phyloP scores from a whole-genome alignment of 257 asterid genomes.

The Rubia yunnanensis region DNA sequence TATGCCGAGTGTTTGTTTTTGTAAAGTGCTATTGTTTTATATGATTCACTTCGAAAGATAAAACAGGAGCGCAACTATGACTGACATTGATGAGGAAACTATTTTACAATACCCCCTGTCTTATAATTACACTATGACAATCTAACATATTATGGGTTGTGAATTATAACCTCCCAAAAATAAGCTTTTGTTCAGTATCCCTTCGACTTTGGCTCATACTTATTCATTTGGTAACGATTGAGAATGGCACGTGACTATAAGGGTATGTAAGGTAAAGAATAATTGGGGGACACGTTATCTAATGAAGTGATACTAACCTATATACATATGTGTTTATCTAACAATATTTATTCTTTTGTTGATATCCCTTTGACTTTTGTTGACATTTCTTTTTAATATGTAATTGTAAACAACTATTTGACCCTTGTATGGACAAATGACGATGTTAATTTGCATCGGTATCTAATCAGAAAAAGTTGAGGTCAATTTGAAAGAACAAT shows the following conservation, averaged over 20 bases:
- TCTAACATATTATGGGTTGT: no score
- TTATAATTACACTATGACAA: no score
- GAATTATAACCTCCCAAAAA: not conserved
- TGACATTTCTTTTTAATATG: no score
- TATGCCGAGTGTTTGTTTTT: not conserved
- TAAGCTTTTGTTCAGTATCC: not conserved
- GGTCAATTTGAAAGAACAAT: not conserved
- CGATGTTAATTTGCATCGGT: not conserved
- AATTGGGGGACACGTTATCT: not conserved
- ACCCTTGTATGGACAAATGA: not conserved
- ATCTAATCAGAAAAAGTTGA: not conserved
- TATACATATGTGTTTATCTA: not conserved
- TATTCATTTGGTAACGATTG: not conserved
- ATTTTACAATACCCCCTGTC: not conserved
- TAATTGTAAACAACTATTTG: not conserved
- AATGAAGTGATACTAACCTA: not conserved
- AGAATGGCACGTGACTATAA: not conserved
- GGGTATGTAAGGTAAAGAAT: not conserved
- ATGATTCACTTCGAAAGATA: not conserved
- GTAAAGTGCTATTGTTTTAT: conserved; percentile 7
- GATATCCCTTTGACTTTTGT: no score
- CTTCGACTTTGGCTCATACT: not conserved
- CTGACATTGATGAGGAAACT: not conserved
- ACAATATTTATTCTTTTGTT: not conserved
- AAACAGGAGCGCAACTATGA: not conserved